Conservation (phyloP, 352 stramenopile genomes). For the Phytopythium oedochilum region DNA sequence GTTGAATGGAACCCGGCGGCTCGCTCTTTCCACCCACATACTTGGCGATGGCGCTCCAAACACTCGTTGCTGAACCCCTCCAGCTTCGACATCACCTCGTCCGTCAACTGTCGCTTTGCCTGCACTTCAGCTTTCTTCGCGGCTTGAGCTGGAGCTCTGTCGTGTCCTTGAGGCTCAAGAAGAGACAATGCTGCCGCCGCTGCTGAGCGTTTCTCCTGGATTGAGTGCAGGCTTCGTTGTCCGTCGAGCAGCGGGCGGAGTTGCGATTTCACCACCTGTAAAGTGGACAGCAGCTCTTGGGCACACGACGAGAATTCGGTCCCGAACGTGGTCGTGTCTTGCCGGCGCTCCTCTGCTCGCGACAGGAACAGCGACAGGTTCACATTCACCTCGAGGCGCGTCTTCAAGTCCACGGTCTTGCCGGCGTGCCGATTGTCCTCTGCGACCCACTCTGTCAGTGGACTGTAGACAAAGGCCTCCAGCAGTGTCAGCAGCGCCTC, state of each 20-base stretch:
- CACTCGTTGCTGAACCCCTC: background rate
- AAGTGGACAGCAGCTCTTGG: constrained; percentile 9
- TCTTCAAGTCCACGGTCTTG: constrained; percentile 42
- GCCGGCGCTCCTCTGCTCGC: constrained; percentile 64
- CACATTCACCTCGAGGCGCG: constrained; percentile 77
- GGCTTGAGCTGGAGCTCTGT: background rate
- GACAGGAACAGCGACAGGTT: constrained; percentile 85
- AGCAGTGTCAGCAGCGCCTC: constrained; percentile 72
- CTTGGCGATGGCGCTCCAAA: constrained; percentile 24
- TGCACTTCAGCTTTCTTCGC: background rate
- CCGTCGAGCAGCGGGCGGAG: constrained; percentile 15
- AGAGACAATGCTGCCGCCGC: constrained; percentile 1
- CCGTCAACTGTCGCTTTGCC: background rate
- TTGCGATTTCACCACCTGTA: constrained; percentile 14
- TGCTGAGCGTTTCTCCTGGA: constrained; percentile 2
- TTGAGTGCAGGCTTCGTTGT: constrained; percentile 10
- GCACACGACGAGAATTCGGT: constrained; percentile 23
- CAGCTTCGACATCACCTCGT: constrained; percentile 1
- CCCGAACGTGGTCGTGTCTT: constrained; percentile 52
- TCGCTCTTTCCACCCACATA: constrained; percentile 32
- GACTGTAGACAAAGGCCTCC: constrained; percentile 86
- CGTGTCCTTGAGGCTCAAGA: constrained; percentile 7
- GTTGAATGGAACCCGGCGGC: constrained; percentile 15
- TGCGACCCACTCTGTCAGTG: constrained; percentile 69
- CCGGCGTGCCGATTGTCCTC: constrained; percentile 30